These are phyloP conservation scores for Coffea eugenioides DNA, from an alignment of 257 asterid species.

Conservation along the genomic window DNA sequence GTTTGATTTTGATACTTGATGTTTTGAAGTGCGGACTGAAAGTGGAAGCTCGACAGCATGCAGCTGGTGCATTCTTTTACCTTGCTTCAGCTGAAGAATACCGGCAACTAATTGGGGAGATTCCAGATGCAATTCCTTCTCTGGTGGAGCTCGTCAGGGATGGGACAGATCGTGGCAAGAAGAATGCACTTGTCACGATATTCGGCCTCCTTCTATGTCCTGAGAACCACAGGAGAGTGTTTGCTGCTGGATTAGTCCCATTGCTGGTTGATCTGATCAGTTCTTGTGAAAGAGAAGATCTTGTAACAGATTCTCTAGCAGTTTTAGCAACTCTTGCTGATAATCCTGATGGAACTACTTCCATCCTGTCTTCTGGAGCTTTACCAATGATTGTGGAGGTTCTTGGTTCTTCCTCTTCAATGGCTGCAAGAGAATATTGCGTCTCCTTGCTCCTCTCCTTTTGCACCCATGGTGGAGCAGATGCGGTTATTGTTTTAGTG, in stretches of 20 bases:
- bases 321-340: constrained; percentile 56
- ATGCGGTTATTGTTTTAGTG: constrained; percentile 72
- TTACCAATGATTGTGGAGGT: constrained; percentile 43
- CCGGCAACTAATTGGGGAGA: constrained; percentile 49
- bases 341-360: constrained; percentile 58
- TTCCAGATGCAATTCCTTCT: constrained; percentile 44
- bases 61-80: constrained; percentile 74
- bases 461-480: constrained; percentile 51
- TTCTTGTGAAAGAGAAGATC: constrained; percentile 50
- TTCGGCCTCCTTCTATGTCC: constrained; percentile 56
- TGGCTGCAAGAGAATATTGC: constrained; percentile 48
- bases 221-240: constrained; percentile 55
- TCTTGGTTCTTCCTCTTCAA: constrained; percentile 40
- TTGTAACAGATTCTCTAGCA: constrained; percentile 54
- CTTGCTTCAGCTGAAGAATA: constrained; percentile 68
- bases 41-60: constrained; percentile 63
- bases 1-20: constrained; percentile 44
- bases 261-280: constrained; percentile 39
- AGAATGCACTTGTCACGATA: constrained; percentile 54
- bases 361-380: constrained; percentile 45
- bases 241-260: constrained; percentile 55
- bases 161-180: constrained; percentile 51
- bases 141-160: constrained; percentile 41
- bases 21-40: constrained; percentile 44
- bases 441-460: constrained; percentile 59